These are phyloP conservation scores for Teratosphaeria nubilosa DNA, from an alignment of 2,329 filamentous ascomycete species.

Conservation along the genomic window DNA sequence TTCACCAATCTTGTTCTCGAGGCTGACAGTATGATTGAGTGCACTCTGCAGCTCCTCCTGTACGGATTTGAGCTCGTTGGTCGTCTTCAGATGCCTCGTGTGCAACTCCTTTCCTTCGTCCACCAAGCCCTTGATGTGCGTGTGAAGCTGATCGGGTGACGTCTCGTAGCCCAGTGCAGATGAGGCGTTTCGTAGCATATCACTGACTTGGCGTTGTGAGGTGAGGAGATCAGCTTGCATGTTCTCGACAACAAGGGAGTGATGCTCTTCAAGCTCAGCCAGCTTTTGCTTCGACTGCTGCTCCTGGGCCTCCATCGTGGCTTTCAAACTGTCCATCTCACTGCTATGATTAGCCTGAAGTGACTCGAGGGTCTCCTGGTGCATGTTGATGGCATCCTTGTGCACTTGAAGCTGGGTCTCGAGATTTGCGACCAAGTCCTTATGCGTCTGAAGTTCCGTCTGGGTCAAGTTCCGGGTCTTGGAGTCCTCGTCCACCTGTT, in stretches of 20 bases:
- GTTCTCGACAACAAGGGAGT: conserved; percentile 25
- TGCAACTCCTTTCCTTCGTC: conserved; percentile 37
- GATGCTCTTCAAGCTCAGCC: conserved; percentile 27
- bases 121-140: conserved; percentile 34
- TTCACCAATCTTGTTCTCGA: conserved; percentile 36
- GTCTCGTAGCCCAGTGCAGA: conserved; percentile 55
- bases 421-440: conserved; percentile 43
- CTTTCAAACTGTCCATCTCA: conserved; percentile 52
- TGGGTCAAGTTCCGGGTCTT: conserved; percentile 48
- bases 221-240: conserved; percentile 50
- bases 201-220: conserved; percentile 49
- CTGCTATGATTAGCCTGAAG: conserved; percentile 45
- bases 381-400: conserved; percentile 44
- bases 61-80: conserved; percentile 31
- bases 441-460: conserved; percentile 42
- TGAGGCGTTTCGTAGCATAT: conserved; percentile 54
- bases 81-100: conserved; percentile 32
- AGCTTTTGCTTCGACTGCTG: conserved; percentile 24
- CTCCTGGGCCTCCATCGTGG: conserved; percentile 37
- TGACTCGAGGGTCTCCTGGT: conserved; percentile 43
- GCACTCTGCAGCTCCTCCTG: conserved; percentile 35
- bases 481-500: conserved; percentile 57
- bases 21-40: conserved; percentile 26
- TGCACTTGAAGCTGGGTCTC: conserved; percentile 48
- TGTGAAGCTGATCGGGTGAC: conserved; percentile 30